Evolutionary conservation across 2,329 filamentous ascomycete genomes (phyloP).

Genomic region (Trichoderma sp.): DNA sequence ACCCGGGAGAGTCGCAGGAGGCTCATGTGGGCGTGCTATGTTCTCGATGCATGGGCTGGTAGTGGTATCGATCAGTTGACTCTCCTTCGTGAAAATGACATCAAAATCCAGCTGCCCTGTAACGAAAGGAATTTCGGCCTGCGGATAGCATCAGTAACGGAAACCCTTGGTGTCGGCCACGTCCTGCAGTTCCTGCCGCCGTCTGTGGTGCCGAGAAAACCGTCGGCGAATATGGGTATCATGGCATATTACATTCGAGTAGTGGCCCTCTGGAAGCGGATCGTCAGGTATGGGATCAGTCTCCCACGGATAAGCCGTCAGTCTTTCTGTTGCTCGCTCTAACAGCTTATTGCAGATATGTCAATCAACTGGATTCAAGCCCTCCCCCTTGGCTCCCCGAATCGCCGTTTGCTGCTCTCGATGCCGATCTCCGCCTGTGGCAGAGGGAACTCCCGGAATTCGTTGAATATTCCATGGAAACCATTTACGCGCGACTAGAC

Average conservation of each 20-base stretch:
- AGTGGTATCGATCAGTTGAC: constrained; percentile 46
- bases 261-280: constrained; percentile 46
- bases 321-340: neutral
- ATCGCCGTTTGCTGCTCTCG: constrained; percentile 47
- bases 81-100: constrained; percentile 45
- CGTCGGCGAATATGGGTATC: constrained; percentile 48
- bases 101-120: constrained; percentile 47
- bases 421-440: constrained; percentile 47
- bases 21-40: constrained; percentile 49
- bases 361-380: constrained; percentile 46
- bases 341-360: constrained; percentile 38
- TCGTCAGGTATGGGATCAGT: constrained; percentile 38
- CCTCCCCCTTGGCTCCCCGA: constrained; percentile 48
- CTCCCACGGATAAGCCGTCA: too few species aligned
- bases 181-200: constrained; percentile 46
- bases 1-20: constrained; percentile 45
- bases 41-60: constrained; percentile 46
- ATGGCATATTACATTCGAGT: constrained; percentile 50
- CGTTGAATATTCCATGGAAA: constrained; percentile 48
- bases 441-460: constrained; percentile 48
- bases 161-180: constrained; percentile 46
- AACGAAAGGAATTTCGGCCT: constrained; percentile 48
- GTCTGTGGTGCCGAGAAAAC: constrained; percentile 44
- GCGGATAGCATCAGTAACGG: constrained; percentile 45
- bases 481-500: constrained; percentile 51